A percentile compares a stretch with the other conserved stretches of the same genome.
phyloP scores from a whole-genome alignment of 208 protist genomes.

The Leishmania tropica region DNA sequence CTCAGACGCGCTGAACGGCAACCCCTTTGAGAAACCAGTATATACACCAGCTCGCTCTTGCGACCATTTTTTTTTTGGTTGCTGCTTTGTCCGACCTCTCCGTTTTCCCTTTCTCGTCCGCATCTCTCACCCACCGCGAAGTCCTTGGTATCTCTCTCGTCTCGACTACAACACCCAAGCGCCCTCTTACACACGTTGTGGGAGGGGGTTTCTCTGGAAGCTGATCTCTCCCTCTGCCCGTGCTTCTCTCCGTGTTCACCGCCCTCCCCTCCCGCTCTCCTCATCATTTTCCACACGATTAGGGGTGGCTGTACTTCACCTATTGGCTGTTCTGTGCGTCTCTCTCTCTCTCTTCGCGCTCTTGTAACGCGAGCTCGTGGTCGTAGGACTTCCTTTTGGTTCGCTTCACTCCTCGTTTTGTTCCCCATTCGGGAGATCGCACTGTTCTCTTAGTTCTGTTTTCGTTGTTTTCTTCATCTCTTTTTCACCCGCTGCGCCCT shows the following conservation, averaged over 20 bases:
- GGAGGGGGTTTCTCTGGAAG: neutral
- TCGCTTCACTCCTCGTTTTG: neutral
- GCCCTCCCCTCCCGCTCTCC: neutral
- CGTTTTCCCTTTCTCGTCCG: neutral
- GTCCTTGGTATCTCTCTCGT: neutral
- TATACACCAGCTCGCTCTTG: neutral
- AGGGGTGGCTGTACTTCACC: neutral
- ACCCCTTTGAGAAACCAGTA: neutral
- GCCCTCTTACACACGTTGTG: neutral
- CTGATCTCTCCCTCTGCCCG: neutral
- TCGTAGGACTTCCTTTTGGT: neutral
- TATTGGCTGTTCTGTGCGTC: neutral
- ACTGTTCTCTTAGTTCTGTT: neutral
- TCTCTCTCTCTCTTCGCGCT: neutral
- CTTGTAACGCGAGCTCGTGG: neutral
- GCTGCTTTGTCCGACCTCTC: neutral
- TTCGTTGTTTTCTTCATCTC: neutral
- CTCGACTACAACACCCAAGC: neutral
- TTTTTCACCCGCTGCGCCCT: neutral
- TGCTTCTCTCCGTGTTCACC: too few species aligned
- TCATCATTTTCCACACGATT: neutral
- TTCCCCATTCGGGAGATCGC: neutral
- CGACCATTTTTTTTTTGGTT: neutral
- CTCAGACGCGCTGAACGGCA: neutral
- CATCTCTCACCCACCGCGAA: neutral